These are phyloP conservation scores for Fusarium pseudocircinatum DNA, from an alignment of 2,329 filamentous ascomycete genomes.

Conservation along the genomic window DNA sequence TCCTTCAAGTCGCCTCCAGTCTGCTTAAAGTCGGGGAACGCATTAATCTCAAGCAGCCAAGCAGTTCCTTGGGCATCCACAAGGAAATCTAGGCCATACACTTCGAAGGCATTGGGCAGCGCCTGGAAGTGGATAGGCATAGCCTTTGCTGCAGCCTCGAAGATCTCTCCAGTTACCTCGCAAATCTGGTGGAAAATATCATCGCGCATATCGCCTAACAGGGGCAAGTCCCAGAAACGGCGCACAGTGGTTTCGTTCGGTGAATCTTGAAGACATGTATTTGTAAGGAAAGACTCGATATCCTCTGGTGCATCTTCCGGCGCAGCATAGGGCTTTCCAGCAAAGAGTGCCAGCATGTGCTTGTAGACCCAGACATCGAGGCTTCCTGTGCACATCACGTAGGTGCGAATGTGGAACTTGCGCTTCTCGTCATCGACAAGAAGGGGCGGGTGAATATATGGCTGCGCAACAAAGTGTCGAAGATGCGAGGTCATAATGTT, in stretches of 20 bases:
- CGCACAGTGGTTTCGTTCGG: conserved; percentile 71
- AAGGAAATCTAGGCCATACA: conserved; percentile 91
- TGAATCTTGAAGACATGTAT: conserved; percentile 86
- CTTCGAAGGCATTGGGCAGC: conserved; percentile 86
- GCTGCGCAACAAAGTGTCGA: conserved; percentile 94
- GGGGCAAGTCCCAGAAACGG: conserved; percentile 75
- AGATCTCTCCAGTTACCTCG: conserved; percentile 76
- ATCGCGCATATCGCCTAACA: conserved; percentile 63
- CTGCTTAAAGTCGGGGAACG: conserved; percentile 95
- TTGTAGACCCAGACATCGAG: conserved; percentile 87
- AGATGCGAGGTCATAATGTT: conserved; percentile 87
- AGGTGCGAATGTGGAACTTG: conserved; percentile 96
- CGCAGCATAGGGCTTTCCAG: conserved; percentile 74
- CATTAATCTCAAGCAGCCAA: conserved; percentile 92
- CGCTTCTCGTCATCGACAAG: conserved; percentile 69
- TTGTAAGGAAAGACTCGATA: conserved; percentile 85
- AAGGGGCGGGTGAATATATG: conserved; percentile 90
- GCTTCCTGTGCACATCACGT: conserved; percentile 83
- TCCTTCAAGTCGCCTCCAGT: conserved; percentile 82
- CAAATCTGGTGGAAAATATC: conserved; percentile 80
- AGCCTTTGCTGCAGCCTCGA: conserved; percentile 83
- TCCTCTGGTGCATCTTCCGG: conserved; percentile 64
- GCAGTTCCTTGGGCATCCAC: conserved; percentile 71
- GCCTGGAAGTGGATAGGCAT: conserved; percentile 95
- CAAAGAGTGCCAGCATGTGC: conserved; percentile 93